phyloP scores from a whole-genome alignment of 306 rosid species.

The Malus sylvestris region DNA sequence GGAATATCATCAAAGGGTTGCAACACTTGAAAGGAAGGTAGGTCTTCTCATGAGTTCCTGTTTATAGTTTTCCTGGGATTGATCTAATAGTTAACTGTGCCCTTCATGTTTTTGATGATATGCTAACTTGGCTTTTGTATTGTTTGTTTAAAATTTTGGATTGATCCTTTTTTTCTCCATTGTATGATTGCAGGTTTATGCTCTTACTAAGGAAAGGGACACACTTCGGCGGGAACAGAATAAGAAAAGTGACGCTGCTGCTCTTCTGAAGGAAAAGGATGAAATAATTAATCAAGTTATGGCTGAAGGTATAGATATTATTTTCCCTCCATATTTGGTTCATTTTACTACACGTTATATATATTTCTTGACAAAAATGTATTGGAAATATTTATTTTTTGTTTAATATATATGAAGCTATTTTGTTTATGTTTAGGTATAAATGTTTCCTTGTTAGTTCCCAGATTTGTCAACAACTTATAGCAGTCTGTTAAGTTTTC shows the following conservation, averaged over 20 bases:
- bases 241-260: conserved; percentile 97
- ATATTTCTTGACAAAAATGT: neutral
- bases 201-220: conserved; percentile 97
- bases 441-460: neutral
- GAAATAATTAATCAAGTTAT: conserved; percentile 98
- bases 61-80: conserved; percentile 7
- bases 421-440: neutral
- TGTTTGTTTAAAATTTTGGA: neutral
- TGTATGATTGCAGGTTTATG: conserved; percentile 61
- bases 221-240: conserved; percentile 89
- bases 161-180: conserved; percentile 3
- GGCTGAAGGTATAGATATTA: conserved; percentile 75
- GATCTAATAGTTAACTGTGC: neutral
- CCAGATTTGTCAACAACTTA: neutral
- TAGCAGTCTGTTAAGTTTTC: neutral
- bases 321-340: neutral
- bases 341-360: neutral
- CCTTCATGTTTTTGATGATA: neutral
- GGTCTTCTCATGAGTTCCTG: conserved; percentile 4
- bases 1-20: conserved; percentile 95
- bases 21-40: conserved; percentile 92
- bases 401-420: neutral
- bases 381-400: neutral
- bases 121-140: neutral
- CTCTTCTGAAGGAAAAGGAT: conserved; percentile 96